Evolutionary conservation across 2,329 filamentous ascomycete species (phyloP).

Genomic region (Laburnicola sp.): DNA sequence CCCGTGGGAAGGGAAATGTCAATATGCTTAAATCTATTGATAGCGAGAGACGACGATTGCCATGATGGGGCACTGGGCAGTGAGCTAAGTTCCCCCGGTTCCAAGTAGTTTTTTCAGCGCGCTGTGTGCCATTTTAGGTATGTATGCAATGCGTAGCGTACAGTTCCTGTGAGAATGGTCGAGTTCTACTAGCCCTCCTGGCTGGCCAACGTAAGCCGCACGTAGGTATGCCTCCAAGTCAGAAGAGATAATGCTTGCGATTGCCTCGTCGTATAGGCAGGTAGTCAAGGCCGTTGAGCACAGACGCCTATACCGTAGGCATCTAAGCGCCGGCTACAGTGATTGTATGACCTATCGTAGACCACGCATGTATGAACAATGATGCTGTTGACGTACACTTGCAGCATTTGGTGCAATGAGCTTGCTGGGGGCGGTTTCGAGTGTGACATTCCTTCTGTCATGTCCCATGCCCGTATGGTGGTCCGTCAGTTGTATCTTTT

Average conservation of each 20-base stretch:
- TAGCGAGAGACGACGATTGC: constrained; percentile 2
- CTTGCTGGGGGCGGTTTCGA: not conserved
- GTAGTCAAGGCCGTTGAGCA: not conserved
- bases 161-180: not conserved
- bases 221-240: not conserved
- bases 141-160: constrained; percentile 3
- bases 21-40: constrained; percentile 17
- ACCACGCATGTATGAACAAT: not conserved
- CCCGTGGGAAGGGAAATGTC: constrained; percentile 3
- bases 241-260: not conserved
- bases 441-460: not conserved
- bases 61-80: not conserved
- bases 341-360: not conserved
- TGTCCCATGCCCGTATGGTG: no score
- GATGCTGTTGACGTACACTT: constrained; percentile 1
- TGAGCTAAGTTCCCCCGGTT: not conserved
- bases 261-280: not conserved
- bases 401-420: constrained; percentile 3
- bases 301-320: not conserved
- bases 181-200: no score
- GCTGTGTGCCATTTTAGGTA: not conserved
- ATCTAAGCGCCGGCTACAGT: not conserved
- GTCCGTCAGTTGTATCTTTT: no score
- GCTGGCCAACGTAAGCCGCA: constrained; percentile 9
- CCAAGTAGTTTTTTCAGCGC: not conserved